phyloP scores from a whole-genome alignment of 495 filamentous ascomycete species.

The Xylaria nigripes region DNA sequence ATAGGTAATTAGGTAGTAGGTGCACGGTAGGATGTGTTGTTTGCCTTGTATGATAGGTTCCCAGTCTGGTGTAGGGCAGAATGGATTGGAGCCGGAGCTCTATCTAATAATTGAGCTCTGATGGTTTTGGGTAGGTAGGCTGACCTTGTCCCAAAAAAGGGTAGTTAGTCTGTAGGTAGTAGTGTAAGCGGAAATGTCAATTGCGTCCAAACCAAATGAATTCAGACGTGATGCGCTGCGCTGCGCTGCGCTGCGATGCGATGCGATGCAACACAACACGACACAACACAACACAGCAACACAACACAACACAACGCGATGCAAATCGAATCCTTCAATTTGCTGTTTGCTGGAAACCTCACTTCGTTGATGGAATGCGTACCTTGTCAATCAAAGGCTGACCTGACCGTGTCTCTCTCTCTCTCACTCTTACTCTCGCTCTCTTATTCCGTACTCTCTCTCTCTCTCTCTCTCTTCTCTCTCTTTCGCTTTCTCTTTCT shows the following conservation, averaged over 20 bases:
- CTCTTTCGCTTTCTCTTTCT: too few species aligned
- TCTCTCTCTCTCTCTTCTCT: too few species aligned
- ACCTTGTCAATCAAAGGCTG: not conserved
- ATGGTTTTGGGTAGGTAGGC: conserved; percentile 1
- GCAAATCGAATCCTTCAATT: conserved; percentile 21
- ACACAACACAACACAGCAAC: conserved; percentile 7
- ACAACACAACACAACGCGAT: conserved; percentile 8
- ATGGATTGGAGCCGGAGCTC: conserved; percentile 7
- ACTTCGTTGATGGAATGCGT: not conserved
- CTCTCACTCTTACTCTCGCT: too few species aligned
- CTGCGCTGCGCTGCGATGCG: conserved; percentile 11
- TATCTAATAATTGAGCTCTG: not conserved
- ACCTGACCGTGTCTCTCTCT: not conserved
- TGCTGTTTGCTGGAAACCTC: conserved; percentile 9
- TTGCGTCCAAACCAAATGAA: not conserved
- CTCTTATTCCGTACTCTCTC: too few species aligned
- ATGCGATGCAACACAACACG: conserved; percentile 14
- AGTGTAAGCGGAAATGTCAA: conserved; percentile 2
- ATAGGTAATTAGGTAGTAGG: conserved; percentile 8
- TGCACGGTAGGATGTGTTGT: conserved; percentile 3
- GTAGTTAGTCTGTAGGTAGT: not conserved
- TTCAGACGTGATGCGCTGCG: conserved; percentile 14
- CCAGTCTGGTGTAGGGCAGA: conserved; percentile 14
- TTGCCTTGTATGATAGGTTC: conserved; percentile 16
- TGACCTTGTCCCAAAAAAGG: conserved; percentile 10